Percentiles rank a stretch among this genome's conserved stretches.
Evolutionary conservation across 345 rosid genomes (phyloP).

Genomic region (Viola odorata): DNA sequence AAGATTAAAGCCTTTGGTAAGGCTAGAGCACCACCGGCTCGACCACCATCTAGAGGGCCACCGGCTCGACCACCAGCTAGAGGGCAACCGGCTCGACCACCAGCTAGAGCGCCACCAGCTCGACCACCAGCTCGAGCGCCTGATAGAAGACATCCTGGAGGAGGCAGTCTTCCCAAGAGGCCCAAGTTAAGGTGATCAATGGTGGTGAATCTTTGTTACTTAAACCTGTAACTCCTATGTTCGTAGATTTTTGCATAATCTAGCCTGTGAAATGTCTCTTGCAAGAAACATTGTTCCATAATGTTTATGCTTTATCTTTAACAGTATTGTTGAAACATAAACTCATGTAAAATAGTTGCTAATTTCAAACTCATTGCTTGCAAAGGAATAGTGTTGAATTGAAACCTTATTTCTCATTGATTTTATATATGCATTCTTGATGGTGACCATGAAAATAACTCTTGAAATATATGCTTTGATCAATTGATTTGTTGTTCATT

Average conservation of each 20-base stretch:
- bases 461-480: neutral
- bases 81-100: neutral
- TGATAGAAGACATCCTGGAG: constrained; percentile 19
- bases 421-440: neutral
- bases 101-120: no score
- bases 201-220: neutral
- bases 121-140: neutral
- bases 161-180: constrained; percentile 34
- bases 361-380: neutral
- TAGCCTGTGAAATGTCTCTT: constrained; percentile 2
- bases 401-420: neutral
- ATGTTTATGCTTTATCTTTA: neutral
- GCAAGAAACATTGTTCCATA: neutral
- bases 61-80: neutral
- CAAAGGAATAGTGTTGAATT: neutral
- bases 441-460: no score
- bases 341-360: neutral
- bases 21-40: constrained; percentile 42
- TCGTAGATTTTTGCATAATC: constrained; percentile 2
- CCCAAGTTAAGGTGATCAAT: constrained; percentile 29
- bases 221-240: neutral
- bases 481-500: no score
- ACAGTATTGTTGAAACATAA: neutral
- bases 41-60: neutral
- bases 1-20: constrained; percentile 81